phyloP scores from a whole-genome alignment of 2,329 filamentous ascomycete genomes.

The Talaromyces sp. region DNA sequence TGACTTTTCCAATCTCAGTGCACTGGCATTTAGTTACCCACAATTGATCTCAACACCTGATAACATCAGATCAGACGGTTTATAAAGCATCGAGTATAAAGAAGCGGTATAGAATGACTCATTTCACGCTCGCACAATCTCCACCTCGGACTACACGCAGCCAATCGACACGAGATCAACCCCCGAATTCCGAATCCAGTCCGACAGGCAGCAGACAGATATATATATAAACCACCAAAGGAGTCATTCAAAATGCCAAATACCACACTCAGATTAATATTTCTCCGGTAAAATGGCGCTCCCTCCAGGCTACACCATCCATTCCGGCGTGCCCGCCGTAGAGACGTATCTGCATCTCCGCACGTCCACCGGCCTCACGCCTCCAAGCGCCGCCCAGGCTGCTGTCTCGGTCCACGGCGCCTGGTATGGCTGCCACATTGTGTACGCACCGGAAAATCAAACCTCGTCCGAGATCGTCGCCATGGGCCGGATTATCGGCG shows the following conservation, averaged over 20 bases:
- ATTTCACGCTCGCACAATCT: background rate
- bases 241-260: background rate
- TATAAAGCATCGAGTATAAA: too few species aligned
- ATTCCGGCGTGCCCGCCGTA: conserved; percentile 31
- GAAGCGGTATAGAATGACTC: background rate
- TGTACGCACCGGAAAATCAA: conserved; percentile 14
- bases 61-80: too few species aligned
- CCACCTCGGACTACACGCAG: background rate
- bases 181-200: background rate
- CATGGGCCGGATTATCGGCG: conserved; percentile 50
- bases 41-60: too few species aligned
- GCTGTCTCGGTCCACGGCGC: conserved; percentile 31
- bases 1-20: background rate
- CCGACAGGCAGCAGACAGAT: background rate
- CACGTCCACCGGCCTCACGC: conserved; percentile 30
- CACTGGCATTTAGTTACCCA: too few species aligned
- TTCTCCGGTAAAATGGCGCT: conserved; percentile 13
- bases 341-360: conserved; percentile 37
- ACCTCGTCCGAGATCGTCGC: conserved; percentile 27
- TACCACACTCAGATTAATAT: conserved; percentile 1
- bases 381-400: conserved; percentile 36
- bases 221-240: background rate
- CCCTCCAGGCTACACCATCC: conserved; percentile 34
- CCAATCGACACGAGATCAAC: background rate
- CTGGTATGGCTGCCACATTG: conserved; percentile 43